phyloP scores from a whole-genome alignment of 176 grass and related monocot genomes.

The Alopecurus myosuroides region DNA sequence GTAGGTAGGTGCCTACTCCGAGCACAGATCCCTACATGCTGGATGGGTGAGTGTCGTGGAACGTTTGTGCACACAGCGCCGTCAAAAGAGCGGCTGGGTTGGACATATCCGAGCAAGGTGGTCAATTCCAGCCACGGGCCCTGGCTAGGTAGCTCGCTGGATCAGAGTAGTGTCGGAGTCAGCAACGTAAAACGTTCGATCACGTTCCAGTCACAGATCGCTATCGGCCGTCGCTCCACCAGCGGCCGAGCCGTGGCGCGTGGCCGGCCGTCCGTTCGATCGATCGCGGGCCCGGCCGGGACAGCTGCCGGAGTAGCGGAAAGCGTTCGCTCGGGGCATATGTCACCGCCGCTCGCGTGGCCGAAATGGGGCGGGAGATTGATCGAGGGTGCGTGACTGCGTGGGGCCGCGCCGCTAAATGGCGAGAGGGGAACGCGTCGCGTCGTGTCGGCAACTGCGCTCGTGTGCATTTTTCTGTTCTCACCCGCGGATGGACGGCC shows the following conservation, averaged over 20 bases:
- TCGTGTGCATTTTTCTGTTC: neutral
- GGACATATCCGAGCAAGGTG: neutral
- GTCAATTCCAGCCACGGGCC: neutral
- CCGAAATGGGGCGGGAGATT: neutral
- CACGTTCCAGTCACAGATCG: neutral
- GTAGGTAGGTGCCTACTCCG: constrained; percentile 1
- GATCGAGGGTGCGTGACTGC: neutral
- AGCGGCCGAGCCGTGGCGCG: neutral
- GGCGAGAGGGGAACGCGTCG: neutral
- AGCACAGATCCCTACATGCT: neutral
- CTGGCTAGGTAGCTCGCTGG: neutral
- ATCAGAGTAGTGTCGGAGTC: neutral
- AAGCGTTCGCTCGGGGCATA: neutral
- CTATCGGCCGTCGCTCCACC: neutral
- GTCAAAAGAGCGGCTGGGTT: neutral
- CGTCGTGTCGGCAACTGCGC: neutral
- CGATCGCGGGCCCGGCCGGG: too few species aligned
- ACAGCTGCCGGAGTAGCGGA: neutral
- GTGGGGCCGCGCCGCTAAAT: neutral
- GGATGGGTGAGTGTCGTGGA: constrained; percentile 8
- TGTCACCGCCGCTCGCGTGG: neutral
- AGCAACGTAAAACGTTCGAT: neutral
- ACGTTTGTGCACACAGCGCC: neutral
- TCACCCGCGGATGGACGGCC: neutral
- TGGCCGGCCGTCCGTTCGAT: neutral